Percentiles rank a stretch among this genome's conserved stretches.
These are phyloP conservation scores for Suillus lakei DNA, from an alignment of 768 basidiomycete genomes.

Conservation along the genomic window DNA sequence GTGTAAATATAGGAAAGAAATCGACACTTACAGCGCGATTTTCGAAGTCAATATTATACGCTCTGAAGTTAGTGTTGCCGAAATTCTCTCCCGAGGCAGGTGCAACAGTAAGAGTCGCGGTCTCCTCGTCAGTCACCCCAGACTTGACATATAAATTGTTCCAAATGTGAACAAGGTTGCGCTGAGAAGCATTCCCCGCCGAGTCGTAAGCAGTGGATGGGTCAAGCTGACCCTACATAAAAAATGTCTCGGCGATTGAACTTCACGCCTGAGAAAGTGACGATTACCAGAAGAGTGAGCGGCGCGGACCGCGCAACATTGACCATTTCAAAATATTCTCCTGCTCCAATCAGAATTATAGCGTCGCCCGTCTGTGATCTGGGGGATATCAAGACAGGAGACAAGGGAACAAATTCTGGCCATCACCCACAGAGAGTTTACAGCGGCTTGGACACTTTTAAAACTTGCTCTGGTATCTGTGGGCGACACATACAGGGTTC, in stretches of 20 bases:
- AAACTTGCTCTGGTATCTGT: constrained; percentile 52
- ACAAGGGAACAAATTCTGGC: not conserved
- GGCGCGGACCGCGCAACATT: constrained; percentile 59
- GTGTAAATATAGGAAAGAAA: not conserved
- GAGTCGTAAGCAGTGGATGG: constrained; percentile 40
- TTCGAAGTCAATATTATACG: constrained; percentile 69
- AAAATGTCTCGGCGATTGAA: not conserved
- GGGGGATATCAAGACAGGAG: not conserved
- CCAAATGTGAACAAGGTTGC: constrained; percentile 59
- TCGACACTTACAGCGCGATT: constrained; percentile 59
- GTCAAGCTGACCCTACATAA: constrained; percentile 54
- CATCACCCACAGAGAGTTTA: constrained; percentile 53
- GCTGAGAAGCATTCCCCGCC: constrained; percentile 47
- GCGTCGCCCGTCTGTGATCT: constrained; percentile 48
- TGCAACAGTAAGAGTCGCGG: constrained; percentile 60
- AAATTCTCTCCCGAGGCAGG: constrained; percentile 54
- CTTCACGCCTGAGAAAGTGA: constrained; percentile 5
- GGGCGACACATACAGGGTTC: constrained; percentile 62
- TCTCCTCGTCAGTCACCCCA: constrained; percentile 58
- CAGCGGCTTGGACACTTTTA: constrained; percentile 56
- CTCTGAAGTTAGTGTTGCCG: constrained; percentile 62
- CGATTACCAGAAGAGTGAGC: constrained; percentile 57
- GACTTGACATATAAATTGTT: constrained; percentile 47
- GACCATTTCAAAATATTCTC: constrained; percentile 63
- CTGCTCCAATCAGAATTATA: constrained; percentile 59